A percentile compares a stretch with the other conserved stretches of the same genome.
Conservation (phyloP, 352 stramenopile genomes). For the Phytophthora parvispora region DNA sequence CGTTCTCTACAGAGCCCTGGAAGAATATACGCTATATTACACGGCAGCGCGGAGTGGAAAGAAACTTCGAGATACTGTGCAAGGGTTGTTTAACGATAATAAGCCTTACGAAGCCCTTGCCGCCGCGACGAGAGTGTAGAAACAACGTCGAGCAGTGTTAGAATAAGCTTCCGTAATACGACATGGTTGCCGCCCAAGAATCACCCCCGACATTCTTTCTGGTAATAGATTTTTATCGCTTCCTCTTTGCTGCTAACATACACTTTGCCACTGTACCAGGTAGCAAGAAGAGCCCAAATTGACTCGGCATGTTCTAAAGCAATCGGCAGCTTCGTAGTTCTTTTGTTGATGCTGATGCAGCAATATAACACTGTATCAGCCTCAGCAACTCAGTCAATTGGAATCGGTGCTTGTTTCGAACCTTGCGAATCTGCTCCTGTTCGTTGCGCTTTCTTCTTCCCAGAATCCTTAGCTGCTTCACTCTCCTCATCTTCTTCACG, state of each 20-base stretch:
- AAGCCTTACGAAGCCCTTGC: neutral
- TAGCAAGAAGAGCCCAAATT: too few species aligned
- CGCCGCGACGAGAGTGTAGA: neutral
- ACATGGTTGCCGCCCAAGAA: too few species aligned
- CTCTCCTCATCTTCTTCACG: constrained; percentile 15
- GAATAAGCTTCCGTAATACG: too few species aligned
- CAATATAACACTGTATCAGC: neutral
- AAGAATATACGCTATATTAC: neutral
- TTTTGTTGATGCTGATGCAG: too few species aligned
- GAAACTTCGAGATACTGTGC: neutral
- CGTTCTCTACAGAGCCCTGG: neutral
- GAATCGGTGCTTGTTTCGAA: neutral
- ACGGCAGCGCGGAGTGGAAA: neutral
- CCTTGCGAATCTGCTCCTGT: neutral
- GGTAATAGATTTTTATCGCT: neutral
- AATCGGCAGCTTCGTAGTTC: too few species aligned
- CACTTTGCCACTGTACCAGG: too few species aligned
- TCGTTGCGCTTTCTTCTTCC: constrained; percentile 22
- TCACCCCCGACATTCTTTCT: too few species aligned
- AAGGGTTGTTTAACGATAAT: neutral
- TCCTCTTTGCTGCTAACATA: too few species aligned
- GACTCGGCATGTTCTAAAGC: too few species aligned
- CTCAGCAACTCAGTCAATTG: neutral
- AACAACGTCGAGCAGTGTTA: too few species aligned
- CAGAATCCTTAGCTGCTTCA: neutral